Conservation (phyloP, 1,139 yeast genomes). For the Hansenula sp. region DNA sequence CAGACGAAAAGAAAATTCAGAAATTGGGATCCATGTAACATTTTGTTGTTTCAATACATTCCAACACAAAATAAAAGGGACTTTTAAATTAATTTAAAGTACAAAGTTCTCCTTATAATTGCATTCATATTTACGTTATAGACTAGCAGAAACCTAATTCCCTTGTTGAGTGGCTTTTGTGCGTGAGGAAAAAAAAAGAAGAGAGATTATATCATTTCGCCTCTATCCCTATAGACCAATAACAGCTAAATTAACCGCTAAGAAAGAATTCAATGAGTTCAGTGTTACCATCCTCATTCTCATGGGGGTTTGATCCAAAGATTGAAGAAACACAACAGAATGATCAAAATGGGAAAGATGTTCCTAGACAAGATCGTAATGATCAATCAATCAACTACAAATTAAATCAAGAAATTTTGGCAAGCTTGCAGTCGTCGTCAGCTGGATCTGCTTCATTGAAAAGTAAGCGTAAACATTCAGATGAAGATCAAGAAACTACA, state of each 20-base stretch:
- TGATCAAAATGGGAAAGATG: neutral
- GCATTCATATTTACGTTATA: too few relatives aligned
- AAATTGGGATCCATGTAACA: too few relatives aligned
- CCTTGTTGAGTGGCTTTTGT: too few relatives aligned
- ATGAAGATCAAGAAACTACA: constrained; percentile 12
- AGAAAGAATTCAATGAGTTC: constrained; percentile 10
- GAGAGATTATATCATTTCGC: neutral
- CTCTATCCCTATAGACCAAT: neutral
- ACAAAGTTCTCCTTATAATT: too few relatives aligned
- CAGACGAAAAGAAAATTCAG: too few relatives aligned
- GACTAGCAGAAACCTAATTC: too few relatives aligned
- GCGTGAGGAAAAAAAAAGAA: too few relatives aligned
- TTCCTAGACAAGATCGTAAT: neutral
- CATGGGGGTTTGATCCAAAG: constrained; percentile 18
- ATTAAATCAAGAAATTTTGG: constrained; percentile 1
- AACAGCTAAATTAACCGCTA: neutral
- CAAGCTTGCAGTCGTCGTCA: constrained; percentile 6
- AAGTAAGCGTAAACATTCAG: constrained; percentile 16
- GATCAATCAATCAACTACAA: constrained; percentile 2
- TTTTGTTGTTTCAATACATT: too few relatives aligned
- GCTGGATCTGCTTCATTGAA: constrained; percentile 3
- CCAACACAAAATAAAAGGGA: too few relatives aligned
- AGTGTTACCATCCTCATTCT: constrained; percentile 13
- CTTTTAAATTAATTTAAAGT: too few relatives aligned
- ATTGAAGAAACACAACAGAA: constrained; percentile 1